Evolutionary conservation across 331 rosid genomes (phyloP), one percentile per base, ranked within the genome.

Genomic region (Arachis monticola): DNA sequence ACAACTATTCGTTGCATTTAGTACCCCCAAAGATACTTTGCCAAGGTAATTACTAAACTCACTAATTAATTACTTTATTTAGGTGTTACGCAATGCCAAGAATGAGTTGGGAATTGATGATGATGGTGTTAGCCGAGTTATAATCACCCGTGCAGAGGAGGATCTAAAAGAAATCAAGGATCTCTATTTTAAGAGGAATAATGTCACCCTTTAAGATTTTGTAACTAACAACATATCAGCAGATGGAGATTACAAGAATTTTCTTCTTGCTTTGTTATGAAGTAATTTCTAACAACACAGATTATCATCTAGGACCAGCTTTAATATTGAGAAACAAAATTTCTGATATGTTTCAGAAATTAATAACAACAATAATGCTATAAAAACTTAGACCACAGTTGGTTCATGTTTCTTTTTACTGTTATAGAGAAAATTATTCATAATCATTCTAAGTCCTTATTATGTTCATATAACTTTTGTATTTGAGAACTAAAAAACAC

Each of bases 121-220:
- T 12, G 40, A 82, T 35, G 84, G 71, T 77, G 63, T 87, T 35
- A 84, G 79, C 50, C 85, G 91, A 57, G 85, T 87, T 63, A 84
- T 87, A 63, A 72, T 85, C 67, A 84, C 74, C 17, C 81, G 87
- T 12, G 87, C 88, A 38, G 88, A 87, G 65, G 80, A 71, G 76
- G 88, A 87, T 69, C 77, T 87, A 71, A 85, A 72, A 3, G 84
- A 80, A 61, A 75, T 87, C 48, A 78, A 64, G 31, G 87, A 84
- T 7, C 38, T 74, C 27, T 84, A 74, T 70, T 38, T 55, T 8
- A 68, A 75, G 79, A 84, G 88, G 69, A 82, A 84, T 74, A 81
- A 64, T 80, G 46, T 47, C 11, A 52, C 84, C 50, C 69, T 87
- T 65, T 63, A 77, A 11, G 7, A 72, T 17, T 74, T 74, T 2